Percentiles rank a stretch among this genome's conserved stretches.
These are phyloP conservation scores for Solanum bulbocastanum DNA, from an alignment of 257 asterid genomes.

Conservation along the genomic window DNA sequence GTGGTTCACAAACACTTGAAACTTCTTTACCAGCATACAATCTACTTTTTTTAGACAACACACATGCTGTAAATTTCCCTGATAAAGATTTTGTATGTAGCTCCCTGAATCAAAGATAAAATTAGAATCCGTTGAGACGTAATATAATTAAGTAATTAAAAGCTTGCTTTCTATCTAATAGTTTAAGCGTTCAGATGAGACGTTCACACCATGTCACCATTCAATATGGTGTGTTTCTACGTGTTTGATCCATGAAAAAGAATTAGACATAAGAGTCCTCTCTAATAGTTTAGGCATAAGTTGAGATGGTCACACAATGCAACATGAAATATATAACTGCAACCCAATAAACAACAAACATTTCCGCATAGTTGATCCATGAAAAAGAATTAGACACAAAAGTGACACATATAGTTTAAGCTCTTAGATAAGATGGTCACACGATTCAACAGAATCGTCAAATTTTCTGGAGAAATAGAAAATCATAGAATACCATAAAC, in stretches of 20 bases:
- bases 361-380: neutral
- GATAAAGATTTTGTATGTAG: slow-evolving; percentile 1
- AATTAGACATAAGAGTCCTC: neutral
- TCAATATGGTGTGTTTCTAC: neutral
- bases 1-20: slow-evolving; percentile 71
- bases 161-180: neutral
- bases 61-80: slow-evolving; percentile 9
- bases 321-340: neutral
- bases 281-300: neutral
- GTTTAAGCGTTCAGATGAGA: neutral
- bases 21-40: slow-evolving; percentile 61
- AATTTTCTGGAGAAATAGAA: neutral
- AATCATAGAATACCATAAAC: neutral
- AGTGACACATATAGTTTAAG: neutral
- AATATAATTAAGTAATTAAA: neutral
- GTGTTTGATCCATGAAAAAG: neutral
- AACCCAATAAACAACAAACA: neutral
- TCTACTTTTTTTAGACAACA: slow-evolving; percentile 5
- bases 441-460: neutral
- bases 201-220: too few species aligned
- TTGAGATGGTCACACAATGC: neutral
- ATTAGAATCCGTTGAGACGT: neutral
- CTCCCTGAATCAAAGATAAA: slow-evolving; percentile 13
- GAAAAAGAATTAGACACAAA: neutral
- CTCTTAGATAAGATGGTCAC: too few species aligned